phyloP scores from a whole-genome alignment of 2,329 filamentous ascomycete genomes.

The Alternaria sp. region DNA sequence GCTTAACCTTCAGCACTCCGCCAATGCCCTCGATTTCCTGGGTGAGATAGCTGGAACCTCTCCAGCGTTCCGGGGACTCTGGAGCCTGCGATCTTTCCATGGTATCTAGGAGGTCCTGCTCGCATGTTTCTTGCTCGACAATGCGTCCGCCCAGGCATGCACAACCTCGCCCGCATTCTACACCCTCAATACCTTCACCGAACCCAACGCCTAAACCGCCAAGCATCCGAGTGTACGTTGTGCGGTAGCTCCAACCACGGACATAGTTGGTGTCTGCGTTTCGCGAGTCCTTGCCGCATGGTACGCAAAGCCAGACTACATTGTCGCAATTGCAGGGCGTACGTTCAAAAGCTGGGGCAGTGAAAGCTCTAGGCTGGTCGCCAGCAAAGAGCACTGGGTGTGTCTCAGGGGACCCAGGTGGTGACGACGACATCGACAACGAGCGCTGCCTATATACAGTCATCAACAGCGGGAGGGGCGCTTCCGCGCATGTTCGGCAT shows the following conservation, averaged over 20 bases:
- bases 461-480: slow-evolving; percentile 68
- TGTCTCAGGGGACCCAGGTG: slow-evolving; percentile 34
- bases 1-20: slow-evolving; percentile 84
- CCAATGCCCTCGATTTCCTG: slow-evolving; percentile 94
- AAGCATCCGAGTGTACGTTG: slow-evolving; percentile 78
- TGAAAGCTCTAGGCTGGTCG: slow-evolving; percentile 48
- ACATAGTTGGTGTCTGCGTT: slow-evolving; percentile 66
- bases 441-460: slow-evolving; percentile 32
- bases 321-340: slow-evolving; percentile 67
- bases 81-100: slow-evolving; percentile 55
- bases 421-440: slow-evolving; percentile 34
- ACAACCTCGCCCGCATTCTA: slow-evolving; percentile 83
- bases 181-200: slow-evolving; percentile 85
- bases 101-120: slow-evolving; percentile 71
- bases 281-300: slow-evolving; percentile 77
- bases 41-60: slow-evolving; percentile 76
- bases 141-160: slow-evolving; percentile 78
- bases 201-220: slow-evolving; percentile 86
- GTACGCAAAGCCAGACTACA: slow-evolving; percentile 83
- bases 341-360: slow-evolving; percentile 60
- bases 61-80: slow-evolving; percentile 56
- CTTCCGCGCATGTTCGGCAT: slow-evolving; percentile 76
- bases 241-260: slow-evolving; percentile 87
- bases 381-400: slow-evolving; percentile 30
- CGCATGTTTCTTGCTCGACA: slow-evolving; percentile 83